Evolutionary conservation across 1,139 yeast genomes (phyloP).

Genomic region (Nakaseomyces sp.): DNA sequence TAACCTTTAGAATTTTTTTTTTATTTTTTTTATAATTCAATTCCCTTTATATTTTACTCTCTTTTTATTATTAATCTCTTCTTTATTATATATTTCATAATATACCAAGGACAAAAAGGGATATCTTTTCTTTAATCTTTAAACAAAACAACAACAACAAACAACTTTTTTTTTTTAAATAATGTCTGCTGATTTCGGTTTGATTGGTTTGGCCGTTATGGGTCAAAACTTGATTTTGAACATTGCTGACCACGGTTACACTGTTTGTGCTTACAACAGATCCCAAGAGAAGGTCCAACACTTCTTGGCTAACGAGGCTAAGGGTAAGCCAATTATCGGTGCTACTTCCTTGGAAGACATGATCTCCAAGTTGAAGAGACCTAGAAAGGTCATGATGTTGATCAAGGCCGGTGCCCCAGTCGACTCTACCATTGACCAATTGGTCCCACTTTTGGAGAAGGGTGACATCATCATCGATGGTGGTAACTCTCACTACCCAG

Average conservation of each 20-base stretch:
- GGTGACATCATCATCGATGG: slow-evolving; percentile 99
- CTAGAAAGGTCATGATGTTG: slow-evolving; percentile 87
- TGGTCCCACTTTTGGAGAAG: slow-evolving; percentile 84
- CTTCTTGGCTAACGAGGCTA: slow-evolving; percentile 89
- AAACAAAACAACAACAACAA: neutral
- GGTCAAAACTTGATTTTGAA: slow-evolving; percentile 97
- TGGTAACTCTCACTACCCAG: slow-evolving; percentile 99
- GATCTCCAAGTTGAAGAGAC: slow-evolving; percentile 83
- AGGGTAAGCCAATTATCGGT: slow-evolving; percentile 91
- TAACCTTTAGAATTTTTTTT: neutral
- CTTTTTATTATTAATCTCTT: no score
- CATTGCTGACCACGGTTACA: slow-evolving; percentile 96
- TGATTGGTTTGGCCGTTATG: slow-evolving; percentile 99
- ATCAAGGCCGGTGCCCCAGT: slow-evolving; percentile 98
- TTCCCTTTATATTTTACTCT: neutral
- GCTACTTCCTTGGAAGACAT: slow-evolving; percentile 89
- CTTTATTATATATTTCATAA: no score
- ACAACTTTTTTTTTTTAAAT: neutral
- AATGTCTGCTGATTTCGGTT: slow-evolving; percentile 80
- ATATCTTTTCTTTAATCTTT: neutral
- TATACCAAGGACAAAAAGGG: neutral
- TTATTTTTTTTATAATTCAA: neutral
- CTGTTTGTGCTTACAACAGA: slow-evolving; percentile 98
- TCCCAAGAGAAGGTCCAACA: slow-evolving; percentile 92
- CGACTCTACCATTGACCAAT: slow-evolving; percentile 80